Percentiles rank a stretch among this genome's conserved stretches.
Conservation (phyloP, 352 stramenopile genomes). For the Phytophthora boehmeriae region DNA sequence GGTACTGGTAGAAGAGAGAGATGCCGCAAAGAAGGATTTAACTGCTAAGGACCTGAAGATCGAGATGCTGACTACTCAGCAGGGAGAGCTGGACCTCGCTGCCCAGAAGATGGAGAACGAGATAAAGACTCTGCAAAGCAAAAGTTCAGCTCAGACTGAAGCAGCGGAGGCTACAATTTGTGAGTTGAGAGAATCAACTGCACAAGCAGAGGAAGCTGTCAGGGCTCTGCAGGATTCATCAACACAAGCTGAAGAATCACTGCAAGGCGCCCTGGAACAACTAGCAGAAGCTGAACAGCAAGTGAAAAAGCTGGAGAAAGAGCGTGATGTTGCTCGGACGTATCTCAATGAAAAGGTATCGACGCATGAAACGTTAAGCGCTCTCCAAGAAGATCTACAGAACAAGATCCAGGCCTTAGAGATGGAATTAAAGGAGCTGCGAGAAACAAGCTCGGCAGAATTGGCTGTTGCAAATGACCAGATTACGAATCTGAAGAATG, state of each 20-base stretch:
- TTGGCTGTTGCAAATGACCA: conserved; percentile 30
- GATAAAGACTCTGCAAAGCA: conserved; percentile 21
- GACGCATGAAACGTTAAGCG: conserved; percentile 34
- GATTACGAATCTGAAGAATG: conserved; percentile 16
- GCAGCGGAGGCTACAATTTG: conserved; percentile 28
- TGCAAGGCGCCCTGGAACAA: conserved; percentile 20
- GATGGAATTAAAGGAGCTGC: conserved; percentile 26
- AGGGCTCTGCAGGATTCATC: conserved; percentile 18
- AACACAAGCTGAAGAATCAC: conserved; percentile 19
- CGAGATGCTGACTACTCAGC: conserved; percentile 37
- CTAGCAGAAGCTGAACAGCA: conserved; percentile 25
- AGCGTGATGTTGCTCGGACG: conserved; percentile 35
- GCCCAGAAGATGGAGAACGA: conserved; percentile 38
- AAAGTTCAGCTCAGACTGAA: conserved; percentile 24
- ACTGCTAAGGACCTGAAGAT: conserved; percentile 41
- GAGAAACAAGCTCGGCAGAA: conserved; percentile 22
- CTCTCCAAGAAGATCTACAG: conserved; percentile 37
- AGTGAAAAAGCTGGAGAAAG: conserved; percentile 28
- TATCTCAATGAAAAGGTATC: conserved; percentile 39
- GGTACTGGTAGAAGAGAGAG: conserved; percentile 37
- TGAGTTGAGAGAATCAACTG: conserved; percentile 23
- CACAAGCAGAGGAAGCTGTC: conserved; percentile 24
- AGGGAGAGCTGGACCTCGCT: conserved; percentile 32
- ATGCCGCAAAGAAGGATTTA: conserved; percentile 36
- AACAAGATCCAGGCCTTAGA: conserved; percentile 29